These are phyloP conservation scores for Asclepias syriaca DNA, from an alignment of 257 asterid genomes.

Conservation along the genomic window DNA sequence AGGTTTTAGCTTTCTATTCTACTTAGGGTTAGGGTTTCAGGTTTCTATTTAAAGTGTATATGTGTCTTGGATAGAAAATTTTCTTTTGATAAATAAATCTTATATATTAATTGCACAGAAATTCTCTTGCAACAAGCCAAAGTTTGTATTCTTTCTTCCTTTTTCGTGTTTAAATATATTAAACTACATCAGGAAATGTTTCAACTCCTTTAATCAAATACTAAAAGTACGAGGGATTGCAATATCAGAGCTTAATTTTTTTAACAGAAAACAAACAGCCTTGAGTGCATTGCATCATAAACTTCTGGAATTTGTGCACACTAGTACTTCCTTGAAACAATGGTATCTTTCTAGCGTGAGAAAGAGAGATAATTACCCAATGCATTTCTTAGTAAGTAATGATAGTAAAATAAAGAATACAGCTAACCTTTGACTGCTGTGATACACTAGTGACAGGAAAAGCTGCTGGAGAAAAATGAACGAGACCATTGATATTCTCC, in stretches of 20 bases:
- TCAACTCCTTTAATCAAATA: background rate
- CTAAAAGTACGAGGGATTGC: background rate
- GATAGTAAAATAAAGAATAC: conserved; percentile 19
- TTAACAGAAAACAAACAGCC: background rate
- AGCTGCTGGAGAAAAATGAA: conserved; percentile 48
- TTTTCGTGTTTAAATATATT: no score
- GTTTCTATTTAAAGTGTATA: no score
- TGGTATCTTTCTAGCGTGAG: background rate
- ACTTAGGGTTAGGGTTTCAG: no score
- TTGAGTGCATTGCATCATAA: background rate
- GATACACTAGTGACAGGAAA: conserved; percentile 35
- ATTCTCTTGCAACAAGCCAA: no score
- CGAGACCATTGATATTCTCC: conserved; percentile 40
- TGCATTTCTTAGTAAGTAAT: background rate
- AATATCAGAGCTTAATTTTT: background rate
- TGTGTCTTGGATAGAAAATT: no score
- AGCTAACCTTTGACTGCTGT: conserved; percentile 56
- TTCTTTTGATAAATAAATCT: no score
- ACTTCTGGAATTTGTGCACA: background rate
- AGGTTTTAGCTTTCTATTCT: no score
- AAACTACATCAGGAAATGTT: background rate
- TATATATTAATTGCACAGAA: no score
- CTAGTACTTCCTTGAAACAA: background rate
- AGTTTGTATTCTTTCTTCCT: no score
- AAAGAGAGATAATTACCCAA: background rate